Conservation (phyloP, 169 alveolate species). For the Cryptosporidium sp. region DNA sequence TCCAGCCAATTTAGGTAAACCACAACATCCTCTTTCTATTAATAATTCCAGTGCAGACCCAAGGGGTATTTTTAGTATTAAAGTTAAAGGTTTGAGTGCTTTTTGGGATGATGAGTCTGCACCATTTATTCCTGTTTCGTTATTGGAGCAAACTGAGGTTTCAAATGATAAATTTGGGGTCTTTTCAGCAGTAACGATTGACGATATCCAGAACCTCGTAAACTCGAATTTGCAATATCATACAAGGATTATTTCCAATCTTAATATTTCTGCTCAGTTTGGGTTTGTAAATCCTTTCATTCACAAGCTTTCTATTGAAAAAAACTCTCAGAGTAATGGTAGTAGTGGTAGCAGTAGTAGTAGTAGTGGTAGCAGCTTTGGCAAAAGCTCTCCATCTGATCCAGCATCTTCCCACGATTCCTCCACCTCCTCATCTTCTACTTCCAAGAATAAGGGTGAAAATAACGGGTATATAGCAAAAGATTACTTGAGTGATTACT, state of each 20-base stretch:
- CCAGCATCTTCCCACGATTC: conserved; percentile 5
- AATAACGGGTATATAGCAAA: background rate
- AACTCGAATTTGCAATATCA: conserved; percentile 52
- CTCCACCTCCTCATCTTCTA: background rate
- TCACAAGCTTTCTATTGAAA: background rate
- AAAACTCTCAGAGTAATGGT: background rate
- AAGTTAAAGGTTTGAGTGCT: conserved; percentile 23
- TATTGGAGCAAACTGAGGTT: conserved; percentile 60
- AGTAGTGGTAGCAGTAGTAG: no score
- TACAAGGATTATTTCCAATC: conserved; percentile 43
- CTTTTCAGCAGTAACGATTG: conserved; percentile 68
- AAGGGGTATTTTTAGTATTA: conserved; percentile 56
- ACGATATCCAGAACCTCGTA: conserved; percentile 64
- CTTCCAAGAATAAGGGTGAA: background rate
- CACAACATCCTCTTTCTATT: conserved; percentile 20
- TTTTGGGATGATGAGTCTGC: conserved; percentile 76
- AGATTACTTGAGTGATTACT: conserved; percentile 20
- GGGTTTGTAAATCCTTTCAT: conserved; percentile 63
- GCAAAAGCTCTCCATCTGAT: background rate
- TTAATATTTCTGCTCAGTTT: conserved; percentile 61
- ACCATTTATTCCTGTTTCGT: conserved; percentile 69
- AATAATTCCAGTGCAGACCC: conserved; percentile 37
- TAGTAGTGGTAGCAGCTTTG: background rate
- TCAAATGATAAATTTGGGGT: conserved; percentile 64
- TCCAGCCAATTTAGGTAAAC: background rate